These are phyloP conservation scores for Phragmites australis DNA, from an alignment of 176 grass and related monocot species.

Conservation along the genomic window DNA sequence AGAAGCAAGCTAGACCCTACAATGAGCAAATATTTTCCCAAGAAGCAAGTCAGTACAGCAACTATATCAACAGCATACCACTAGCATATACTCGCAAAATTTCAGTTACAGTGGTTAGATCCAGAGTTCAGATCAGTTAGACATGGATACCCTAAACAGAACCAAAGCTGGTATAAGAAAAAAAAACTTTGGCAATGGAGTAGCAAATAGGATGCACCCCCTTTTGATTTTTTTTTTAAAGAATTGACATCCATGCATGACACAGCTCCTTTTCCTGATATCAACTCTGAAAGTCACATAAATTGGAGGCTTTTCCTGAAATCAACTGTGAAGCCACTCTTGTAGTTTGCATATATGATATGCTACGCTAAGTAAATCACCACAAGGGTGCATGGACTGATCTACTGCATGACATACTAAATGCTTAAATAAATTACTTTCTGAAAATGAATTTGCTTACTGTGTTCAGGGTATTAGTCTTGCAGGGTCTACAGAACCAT, in stretches of 20 bases:
- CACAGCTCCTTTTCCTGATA: conserved; percentile 18
- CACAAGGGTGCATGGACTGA: background rate
- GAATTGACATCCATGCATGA: conserved; percentile 6
- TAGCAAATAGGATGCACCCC: conserved; percentile 6
- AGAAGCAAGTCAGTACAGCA: background rate
- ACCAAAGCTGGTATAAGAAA: background rate
- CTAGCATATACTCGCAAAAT: background rate
- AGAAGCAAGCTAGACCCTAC: conserved; percentile 4
- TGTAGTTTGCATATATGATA: background rate
- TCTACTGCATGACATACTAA: conserved; percentile 3
- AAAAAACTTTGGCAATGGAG: background rate
- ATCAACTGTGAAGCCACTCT: background rate
- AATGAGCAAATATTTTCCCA: conserved; percentile 23
- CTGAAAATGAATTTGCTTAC: conserved; percentile 51
- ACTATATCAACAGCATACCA: conserved; percentile 10
- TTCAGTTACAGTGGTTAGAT: conserved; percentile 17
- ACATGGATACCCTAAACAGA: conserved; percentile 5
- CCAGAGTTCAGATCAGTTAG: conserved; percentile 20
- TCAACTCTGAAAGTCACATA: background rate
- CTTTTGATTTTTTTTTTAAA: background rate
- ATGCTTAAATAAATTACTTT: background rate
- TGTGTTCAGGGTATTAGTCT: conserved; percentile 46
- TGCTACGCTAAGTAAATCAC: conserved; percentile 3
- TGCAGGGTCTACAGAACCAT: conserved; percentile 96
- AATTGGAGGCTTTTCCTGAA: conserved; percentile 9